Evolutionary conservation across 169 alveolate species (phyloP), one percentile per base, ranked within the genome.

Genomic region (Sarcocystis neurona): DNA sequence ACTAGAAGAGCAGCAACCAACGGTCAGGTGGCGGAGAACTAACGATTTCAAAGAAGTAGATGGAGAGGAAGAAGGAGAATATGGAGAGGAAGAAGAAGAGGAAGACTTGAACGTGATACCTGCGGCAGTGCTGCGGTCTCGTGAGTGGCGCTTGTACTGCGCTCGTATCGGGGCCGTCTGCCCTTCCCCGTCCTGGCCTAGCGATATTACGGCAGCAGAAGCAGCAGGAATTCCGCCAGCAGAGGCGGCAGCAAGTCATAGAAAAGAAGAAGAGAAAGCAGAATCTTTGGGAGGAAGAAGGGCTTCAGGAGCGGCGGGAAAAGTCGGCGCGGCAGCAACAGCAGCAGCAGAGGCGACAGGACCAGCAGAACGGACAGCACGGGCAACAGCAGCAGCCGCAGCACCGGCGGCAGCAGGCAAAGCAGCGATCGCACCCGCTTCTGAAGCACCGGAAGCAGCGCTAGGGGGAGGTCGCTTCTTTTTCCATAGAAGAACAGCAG

Each of bases 151-250:
- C n/a, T n/a, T n/a, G n/a, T n/a, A n/a, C n/a, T n/a, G n/a, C n/a
- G n/a, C n/a, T n/a, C n/a, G n/a, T n/a, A n/a, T n/a, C n/a, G n/a
- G n/a, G n/a, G n/a, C n/a, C n/a, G n/a, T n/a, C n/a, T n/a, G n/a
- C n/a, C n/a, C n/a, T n/a, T n/a, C n/a, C n/a, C n/a, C n/a, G n/a
- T n/a, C n/a, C n/a, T n/a, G n/a, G n/a, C n/a, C n/a, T n/a, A n/a
- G n/a, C n/a, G n/a, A n/a, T n/a, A n/a, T n/a, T n/a, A n/a, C 80
- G 5, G 47, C 80, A 72, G 87, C 87, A 50, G 87, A 72, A 79
- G 87, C 77, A 23, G 77, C 87, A 10, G 87, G 56, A 4, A 48
- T 37, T 32, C 39, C 77, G 1, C 8, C 75, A 15, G 75, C 75
- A 20, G 77, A 41, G 30, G 72, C 87, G 34, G 87, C 72, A 53